These are phyloP conservation scores for Stenogyne calaminthoides DNA, from an alignment of 305 asterid genomes.

Conservation along the genomic window DNA sequence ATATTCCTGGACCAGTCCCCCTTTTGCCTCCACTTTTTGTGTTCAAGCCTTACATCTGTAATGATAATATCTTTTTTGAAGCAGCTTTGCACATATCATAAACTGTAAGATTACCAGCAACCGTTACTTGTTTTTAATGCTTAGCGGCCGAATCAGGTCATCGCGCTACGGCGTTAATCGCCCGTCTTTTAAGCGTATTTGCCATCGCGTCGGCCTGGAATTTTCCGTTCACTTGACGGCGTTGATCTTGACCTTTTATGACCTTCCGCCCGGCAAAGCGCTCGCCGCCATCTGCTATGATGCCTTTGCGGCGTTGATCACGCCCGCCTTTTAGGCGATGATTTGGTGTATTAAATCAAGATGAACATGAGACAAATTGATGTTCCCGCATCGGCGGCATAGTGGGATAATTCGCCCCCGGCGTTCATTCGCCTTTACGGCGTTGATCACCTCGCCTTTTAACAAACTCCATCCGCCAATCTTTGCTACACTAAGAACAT, in stretches of 20 bases:
- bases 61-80: constrained; percentile 67
- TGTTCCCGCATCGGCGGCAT: constrained; percentile 87
- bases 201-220: too few species aligned
- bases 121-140: constrained; percentile 72
- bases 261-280: too few species aligned
- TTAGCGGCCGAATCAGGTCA: too few species aligned
- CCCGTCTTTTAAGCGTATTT: too few species aligned
- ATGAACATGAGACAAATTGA: constrained; percentile 60
- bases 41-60: constrained; percentile 65
- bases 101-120: constrained; percentile 85
- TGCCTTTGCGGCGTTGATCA: too few species aligned
- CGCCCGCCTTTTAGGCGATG: too few species aligned
- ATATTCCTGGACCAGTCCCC: constrained; percentile 82
- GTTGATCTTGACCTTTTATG: too few species aligned
- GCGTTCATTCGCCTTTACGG: too few species aligned
- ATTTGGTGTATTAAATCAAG: constrained; percentile 59
- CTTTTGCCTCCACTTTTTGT: constrained; percentile 84
- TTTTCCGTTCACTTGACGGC: too few species aligned
- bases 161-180: too few species aligned
- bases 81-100: constrained; percentile 96
- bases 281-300: constrained; percentile 80
- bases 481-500: constrained; percentile 81
- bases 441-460: too few species aligned
- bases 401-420: constrained; percentile 90
- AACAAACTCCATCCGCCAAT: constrained; percentile 76